Conservation (phyloP, 371 early-diverging fungal species). For the Syncephalastrum sp. region DNA sequence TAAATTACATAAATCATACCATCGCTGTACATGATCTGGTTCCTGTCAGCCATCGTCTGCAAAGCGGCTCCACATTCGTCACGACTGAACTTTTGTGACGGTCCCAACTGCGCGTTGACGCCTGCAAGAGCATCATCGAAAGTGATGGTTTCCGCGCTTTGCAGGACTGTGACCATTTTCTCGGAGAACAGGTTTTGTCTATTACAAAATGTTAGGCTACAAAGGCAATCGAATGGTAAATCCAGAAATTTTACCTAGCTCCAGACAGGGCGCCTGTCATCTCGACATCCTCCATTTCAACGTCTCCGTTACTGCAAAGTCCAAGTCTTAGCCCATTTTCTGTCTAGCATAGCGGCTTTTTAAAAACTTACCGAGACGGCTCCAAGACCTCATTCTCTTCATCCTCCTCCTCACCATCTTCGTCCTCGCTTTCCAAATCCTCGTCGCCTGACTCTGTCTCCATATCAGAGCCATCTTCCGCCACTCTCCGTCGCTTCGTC, state of each 20-base stretch:
- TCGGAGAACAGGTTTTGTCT: constrained; percentile 38
- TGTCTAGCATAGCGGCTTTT: not conserved
- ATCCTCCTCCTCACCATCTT: constrained; percentile 13
- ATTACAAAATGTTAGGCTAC: not conserved
- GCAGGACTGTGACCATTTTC: constrained; percentile 27
- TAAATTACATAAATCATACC: constrained; percentile 67
- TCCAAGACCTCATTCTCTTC: not conserved
- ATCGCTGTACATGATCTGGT: constrained; percentile 74
- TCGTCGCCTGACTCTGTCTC: constrained; percentile 30
- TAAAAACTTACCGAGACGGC: not conserved
- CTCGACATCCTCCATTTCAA: constrained; percentile 19
- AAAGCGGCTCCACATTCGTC: constrained; percentile 28
- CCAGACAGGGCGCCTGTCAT: constrained; percentile 13
- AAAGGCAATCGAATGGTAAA: not conserved
- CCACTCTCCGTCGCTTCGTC: constrained; percentile 49
- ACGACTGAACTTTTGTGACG: constrained; percentile 20
- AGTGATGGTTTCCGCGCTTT: constrained; percentile 7
- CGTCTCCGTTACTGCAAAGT: constrained; percentile 19
- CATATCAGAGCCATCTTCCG: constrained; percentile 29
- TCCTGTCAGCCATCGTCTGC: constrained; percentile 54
- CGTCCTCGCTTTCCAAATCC: constrained; percentile 23
- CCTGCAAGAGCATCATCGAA: constrained; percentile 43
- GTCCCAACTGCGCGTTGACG: constrained; percentile 38
- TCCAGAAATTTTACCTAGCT: constrained; percentile 16
- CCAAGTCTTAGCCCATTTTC: not conserved